Percentiles rank a stretch among this genome's conserved stretches.
Conservation (phyloP, 2,329 filamentous ascomycete genomes). For the Balansia obtecta region DNA sequence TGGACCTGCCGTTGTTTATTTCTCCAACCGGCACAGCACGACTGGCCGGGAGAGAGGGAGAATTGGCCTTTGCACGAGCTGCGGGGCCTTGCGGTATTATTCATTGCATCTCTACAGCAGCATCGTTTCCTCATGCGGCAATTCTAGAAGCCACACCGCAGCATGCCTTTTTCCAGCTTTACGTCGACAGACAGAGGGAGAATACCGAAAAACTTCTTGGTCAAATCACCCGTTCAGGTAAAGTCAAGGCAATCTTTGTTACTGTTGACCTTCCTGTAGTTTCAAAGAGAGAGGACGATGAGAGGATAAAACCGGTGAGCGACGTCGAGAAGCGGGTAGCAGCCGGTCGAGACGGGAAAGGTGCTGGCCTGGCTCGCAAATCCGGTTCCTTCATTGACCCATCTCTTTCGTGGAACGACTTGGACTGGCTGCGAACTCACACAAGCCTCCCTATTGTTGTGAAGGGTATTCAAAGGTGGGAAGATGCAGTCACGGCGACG, state of each 20-base stretch:
- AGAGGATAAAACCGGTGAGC: slow-evolving; percentile 26
- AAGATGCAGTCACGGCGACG: slow-evolving; percentile 48
- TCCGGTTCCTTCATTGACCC: slow-evolving; percentile 47
- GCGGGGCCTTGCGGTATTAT: slow-evolving; percentile 28
- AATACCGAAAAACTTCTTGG: slow-evolving; percentile 38
- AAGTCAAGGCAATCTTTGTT: slow-evolving; percentile 39
- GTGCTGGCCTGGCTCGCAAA: slow-evolving; percentile 40
- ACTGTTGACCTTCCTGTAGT: slow-evolving; percentile 46
- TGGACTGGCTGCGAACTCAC: slow-evolving; percentile 45
- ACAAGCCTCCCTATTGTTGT: slow-evolving; percentile 42
- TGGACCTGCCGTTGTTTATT: slow-evolving; percentile 13
- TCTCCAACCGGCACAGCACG: slow-evolving; percentile 11
- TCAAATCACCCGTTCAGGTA: slow-evolving; percentile 29
- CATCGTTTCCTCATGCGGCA: slow-evolving; percentile 44
- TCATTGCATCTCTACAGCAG: slow-evolving; percentile 49
- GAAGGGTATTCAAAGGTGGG: slow-evolving; percentile 58
- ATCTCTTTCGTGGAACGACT: slow-evolving; percentile 49
- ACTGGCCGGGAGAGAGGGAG: slow-evolving; percentile 10
- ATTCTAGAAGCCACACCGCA: slow-evolving; percentile 23
- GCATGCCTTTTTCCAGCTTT: slow-evolving; percentile 44
- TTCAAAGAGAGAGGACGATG: slow-evolving; percentile 39
- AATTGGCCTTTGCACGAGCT: slow-evolving; percentile 10
- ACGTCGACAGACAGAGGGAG: slow-evolving; percentile 42
- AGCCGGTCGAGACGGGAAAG: slow-evolving; percentile 38
- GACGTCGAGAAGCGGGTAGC: slow-evolving; percentile 18